These are phyloP conservation scores for Thalassia testudinum DNA, from an alignment of 116 monocot genomes.

Conservation along the genomic window DNA sequence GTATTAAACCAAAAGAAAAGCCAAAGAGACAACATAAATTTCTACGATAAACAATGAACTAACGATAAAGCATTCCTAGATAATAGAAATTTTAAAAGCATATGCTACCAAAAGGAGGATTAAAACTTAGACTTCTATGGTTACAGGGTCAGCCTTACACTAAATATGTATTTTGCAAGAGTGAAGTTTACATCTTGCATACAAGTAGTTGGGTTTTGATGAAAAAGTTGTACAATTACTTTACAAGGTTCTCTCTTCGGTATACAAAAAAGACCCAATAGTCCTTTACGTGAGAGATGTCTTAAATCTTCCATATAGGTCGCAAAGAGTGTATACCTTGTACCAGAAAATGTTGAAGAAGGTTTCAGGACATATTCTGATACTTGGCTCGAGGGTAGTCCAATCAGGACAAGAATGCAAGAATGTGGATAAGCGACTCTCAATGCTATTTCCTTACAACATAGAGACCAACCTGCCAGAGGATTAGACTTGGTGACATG, in stretches of 20 bases:
- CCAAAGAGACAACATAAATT: no score
- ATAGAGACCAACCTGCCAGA: constrained; percentile 63
- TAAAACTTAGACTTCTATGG: no score
- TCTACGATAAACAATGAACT: no score
- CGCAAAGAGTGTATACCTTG: constrained; percentile 17
- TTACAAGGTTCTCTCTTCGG: constrained; percentile 60
- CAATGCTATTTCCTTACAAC: constrained; percentile 44
- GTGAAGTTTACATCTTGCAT: constrained; percentile 42
- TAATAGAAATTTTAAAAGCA: no score
- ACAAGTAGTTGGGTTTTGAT: constrained; percentile 80
- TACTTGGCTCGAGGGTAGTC: constrained; percentile 31
- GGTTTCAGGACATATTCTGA: constrained; percentile 23
- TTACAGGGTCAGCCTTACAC: no score
- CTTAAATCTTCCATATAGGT: constrained; percentile 17
- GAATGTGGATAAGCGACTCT: constrained; percentile 13
- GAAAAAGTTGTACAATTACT: constrained; percentile 76
- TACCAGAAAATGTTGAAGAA: constrained; percentile 29
- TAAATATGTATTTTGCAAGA: no score
- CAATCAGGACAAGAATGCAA: constrained; percentile 13
- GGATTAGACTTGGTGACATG: constrained; percentile 52
- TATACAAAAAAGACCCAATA: constrained; percentile 17
- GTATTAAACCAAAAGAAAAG: no score
- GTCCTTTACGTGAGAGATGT: constrained; percentile 35
- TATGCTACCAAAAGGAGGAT: no score
- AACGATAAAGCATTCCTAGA: no score